Evolutionary conservation across 371 early-diverging fungal genomes (phyloP).

Genomic region (Rhizopus arrhizus): DNA sequence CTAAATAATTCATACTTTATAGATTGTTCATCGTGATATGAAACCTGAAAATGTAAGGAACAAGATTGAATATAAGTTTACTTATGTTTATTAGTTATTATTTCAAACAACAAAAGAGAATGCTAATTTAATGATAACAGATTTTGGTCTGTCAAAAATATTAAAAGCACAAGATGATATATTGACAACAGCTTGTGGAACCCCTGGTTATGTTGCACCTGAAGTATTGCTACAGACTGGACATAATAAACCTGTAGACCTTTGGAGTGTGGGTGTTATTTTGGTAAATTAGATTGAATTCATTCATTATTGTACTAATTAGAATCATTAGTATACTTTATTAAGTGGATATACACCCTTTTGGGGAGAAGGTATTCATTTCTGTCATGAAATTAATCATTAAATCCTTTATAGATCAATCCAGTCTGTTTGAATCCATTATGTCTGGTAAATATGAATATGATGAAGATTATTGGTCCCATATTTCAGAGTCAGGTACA

Average conservation of each 20-base stretch:
- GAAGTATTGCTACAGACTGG: constrained; percentile 77
- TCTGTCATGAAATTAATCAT: constrained; percentile 4
- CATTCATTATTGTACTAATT: background rate
- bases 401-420: constrained; percentile 46
- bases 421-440: constrained; percentile 64
- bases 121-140: constrained; percentile 69
- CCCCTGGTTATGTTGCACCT: constrained; percentile 89
- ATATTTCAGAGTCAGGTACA: constrained; percentile 70
- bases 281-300: constrained; percentile 36
- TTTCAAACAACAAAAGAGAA: constrained; percentile 56
- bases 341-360: constrained; percentile 92
- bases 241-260: constrained; percentile 72
- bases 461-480: constrained; percentile 79
- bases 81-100: constrained; percentile 45
- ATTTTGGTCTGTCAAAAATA: constrained; percentile 82
- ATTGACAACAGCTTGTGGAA: constrained; percentile 82
- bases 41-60: constrained; percentile 76
- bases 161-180: constrained; percentile 67
- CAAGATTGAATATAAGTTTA: background rate
- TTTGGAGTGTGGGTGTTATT: constrained; percentile 94
- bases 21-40: constrained; percentile 86
- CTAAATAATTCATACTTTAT: background rate
- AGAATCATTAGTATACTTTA: constrained; percentile 64
- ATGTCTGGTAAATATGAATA: constrained; percentile 71
- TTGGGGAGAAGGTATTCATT: constrained; percentile 65